Conservation (phyloP, 805 yeast genomes). For the Candida ipomoeae region DNA sequence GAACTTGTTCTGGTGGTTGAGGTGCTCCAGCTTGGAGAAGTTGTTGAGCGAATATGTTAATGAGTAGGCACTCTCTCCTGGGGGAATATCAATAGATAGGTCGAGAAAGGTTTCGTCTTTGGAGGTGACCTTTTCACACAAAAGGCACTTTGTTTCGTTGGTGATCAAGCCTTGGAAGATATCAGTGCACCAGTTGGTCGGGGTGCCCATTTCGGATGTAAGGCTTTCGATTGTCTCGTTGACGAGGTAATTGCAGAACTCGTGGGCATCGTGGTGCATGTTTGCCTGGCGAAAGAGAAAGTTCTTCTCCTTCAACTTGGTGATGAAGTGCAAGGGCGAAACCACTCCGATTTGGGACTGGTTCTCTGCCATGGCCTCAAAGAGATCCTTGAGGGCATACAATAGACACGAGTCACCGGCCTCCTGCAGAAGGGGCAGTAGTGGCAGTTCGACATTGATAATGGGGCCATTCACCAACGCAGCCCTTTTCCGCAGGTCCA, state of each 20-base stretch:
- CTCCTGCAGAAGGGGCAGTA: constrained; percentile 36
- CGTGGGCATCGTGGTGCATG: constrained; percentile 99
- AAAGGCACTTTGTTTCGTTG: constrained; percentile 83
- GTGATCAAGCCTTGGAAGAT: constrained; percentile 83
- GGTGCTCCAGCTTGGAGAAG: constrained; percentile 80
- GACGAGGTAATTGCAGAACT: constrained; percentile 80
- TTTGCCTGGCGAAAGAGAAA: constrained; percentile 74
- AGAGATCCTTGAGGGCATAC: constrained; percentile 77
- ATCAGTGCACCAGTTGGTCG: constrained; percentile 53
- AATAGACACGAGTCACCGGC: constrained; percentile 29
- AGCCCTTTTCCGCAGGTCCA: constrained; percentile 72
- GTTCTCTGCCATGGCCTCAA: constrained; percentile 77
- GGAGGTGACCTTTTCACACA: constrained; percentile 78
- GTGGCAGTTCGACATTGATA: constrained; percentile 69
- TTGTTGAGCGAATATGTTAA: constrained; percentile 74
- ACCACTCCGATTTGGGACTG: constrained; percentile 72
- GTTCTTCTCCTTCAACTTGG: constrained; percentile 74
- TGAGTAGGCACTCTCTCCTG: constrained; percentile 52
- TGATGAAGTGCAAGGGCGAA: constrained; percentile 72
- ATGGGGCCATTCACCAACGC: constrained; percentile 82
- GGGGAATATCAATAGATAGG: constrained; percentile 77
- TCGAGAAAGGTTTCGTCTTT: constrained; percentile 86
- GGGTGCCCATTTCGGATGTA: constrained; percentile 31
- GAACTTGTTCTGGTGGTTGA: constrained; percentile 84
- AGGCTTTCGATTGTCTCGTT: constrained; percentile 64